Percentiles rank a stretch among this genome's conserved stretches.
Evolutionary conservation across 2,329 filamentous ascomycete genomes (phyloP).

Genomic region (Hypoxylon sp.): DNA sequence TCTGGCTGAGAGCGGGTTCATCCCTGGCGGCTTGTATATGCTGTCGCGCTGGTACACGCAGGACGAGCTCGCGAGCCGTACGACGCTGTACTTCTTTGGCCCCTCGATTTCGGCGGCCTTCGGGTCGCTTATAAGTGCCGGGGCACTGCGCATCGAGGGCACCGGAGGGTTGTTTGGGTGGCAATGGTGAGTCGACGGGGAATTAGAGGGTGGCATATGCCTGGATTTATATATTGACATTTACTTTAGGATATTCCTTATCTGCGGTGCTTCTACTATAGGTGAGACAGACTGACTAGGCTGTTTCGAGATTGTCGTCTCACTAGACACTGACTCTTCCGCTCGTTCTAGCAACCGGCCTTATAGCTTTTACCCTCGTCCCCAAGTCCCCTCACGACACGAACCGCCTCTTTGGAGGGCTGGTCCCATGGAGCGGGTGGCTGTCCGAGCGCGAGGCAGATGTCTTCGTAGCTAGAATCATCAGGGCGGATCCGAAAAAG

Average conservation of each 20-base stretch:
- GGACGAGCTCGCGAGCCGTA: constrained; percentile 42
- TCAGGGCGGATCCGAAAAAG: constrained; percentile 40
- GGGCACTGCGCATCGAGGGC: constrained; percentile 36
- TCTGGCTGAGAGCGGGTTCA: constrained; percentile 40
- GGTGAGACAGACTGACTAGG: constrained; percentile 11
- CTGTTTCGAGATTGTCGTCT: neutral
- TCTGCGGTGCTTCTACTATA: constrained; percentile 43
- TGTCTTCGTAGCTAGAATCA: constrained; percentile 40
- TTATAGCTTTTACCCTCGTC: constrained; percentile 39
- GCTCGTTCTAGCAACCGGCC: constrained; percentile 31
- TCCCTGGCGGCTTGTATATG: constrained; percentile 40
- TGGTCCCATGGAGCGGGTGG: constrained; percentile 38
- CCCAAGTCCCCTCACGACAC: constrained; percentile 42
- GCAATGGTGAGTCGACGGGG: constrained; percentile 29
- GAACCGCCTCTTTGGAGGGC: constrained; percentile 36
- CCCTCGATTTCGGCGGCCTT: constrained; percentile 40
- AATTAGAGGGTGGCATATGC: neutral
- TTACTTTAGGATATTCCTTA: constrained; percentile 41
- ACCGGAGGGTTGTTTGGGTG: constrained; percentile 27
- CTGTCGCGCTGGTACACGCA: constrained; percentile 41
- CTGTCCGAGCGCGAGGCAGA: constrained; percentile 42
- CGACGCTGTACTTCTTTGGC: constrained; percentile 41
- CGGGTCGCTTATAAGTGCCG: constrained; percentile 42
- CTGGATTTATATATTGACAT: neutral
- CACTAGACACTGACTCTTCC: neutral